Percentiles rank a stretch among this genome's conserved stretches.
These are phyloP conservation scores for Hura crepitans DNA, from an alignment of 441 rosid genomes.

Conservation along the genomic window DNA sequence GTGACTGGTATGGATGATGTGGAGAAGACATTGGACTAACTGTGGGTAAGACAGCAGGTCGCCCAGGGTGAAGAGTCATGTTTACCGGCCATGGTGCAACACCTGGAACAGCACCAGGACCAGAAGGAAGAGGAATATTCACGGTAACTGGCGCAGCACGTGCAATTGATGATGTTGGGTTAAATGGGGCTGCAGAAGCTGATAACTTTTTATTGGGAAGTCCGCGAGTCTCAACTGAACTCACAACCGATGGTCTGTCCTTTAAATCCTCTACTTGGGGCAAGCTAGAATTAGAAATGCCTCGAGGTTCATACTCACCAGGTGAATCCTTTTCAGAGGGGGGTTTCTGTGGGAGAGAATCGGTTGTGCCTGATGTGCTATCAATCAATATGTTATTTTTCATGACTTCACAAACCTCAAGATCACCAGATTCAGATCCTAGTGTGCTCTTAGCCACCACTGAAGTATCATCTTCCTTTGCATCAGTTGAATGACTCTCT, in stretches of 20 bases:
- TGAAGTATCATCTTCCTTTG: slow-evolving; percentile 30
- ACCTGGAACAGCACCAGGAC: slow-evolving; percentile 53
- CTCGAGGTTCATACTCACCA: slow-evolving; percentile 33
- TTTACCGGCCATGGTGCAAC: slow-evolving; percentile 80
- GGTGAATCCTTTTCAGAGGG: slow-evolving; percentile 34
- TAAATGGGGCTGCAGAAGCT: slow-evolving; percentile 94
- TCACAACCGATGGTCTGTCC: slow-evolving; percentile 47
- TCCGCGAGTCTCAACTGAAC: slow-evolving; percentile 44
- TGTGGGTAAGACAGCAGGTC: slow-evolving; percentile 44
- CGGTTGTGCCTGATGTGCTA: slow-evolving; percentile 34
- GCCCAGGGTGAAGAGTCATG: slow-evolving; percentile 77
- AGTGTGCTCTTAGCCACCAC: slow-evolving; percentile 31
- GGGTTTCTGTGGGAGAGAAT: slow-evolving; percentile 37
- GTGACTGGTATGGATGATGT: slow-evolving; percentile 72
- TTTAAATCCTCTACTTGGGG: slow-evolving; percentile 49
- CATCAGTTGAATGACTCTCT: slow-evolving; percentile 38
- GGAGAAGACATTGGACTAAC: slow-evolving; percentile 53
- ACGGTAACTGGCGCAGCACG: slow-evolving; percentile 60
- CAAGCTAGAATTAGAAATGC: slow-evolving; percentile 25
- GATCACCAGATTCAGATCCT: slow-evolving; percentile 35
- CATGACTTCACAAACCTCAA: slow-evolving; percentile 39
- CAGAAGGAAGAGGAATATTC: slow-evolving; percentile 56
- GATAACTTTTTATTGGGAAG: slow-evolving; percentile 74
- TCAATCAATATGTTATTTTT: slow-evolving; percentile 36
- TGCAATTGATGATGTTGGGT: slow-evolving; percentile 62